Base-by-base conservation (phyloP, 2,329 filamentous ascomycete species). In the Teratosphaeria viscida region DNA sequence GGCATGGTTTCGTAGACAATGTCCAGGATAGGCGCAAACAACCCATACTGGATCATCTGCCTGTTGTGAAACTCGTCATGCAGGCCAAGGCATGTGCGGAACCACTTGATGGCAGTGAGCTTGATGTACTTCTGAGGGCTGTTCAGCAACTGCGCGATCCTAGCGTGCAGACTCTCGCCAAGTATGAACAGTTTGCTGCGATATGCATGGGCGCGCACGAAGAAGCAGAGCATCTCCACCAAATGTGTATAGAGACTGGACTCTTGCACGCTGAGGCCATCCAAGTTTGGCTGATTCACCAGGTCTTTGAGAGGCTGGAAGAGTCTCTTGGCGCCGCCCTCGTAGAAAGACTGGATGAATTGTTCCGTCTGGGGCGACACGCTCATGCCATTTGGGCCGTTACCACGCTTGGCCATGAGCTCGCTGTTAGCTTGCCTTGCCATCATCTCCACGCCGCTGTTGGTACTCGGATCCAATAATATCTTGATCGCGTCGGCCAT, bases 401-500 rank as follows among this genome's bases (percentile, higher is more conserved):
- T 60, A 23, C 63, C 67, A 7, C 85, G 76, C 72, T 90, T 86
- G 32, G 81, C 78, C 43, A 85, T 77, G 65, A 87, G 85, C 60
- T 94, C 90, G 64, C 82, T 83, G 61, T 87, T 88, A 39, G 81
- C 81, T 52, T 65, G 65, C 35, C 56, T 52, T 4, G 56, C 57
- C 62, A 84, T 78, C 52, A 78, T 78, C 63, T 89, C 86, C 64
- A 85, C 79, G 43, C 82, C 83, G 59, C 81, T 80, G 55, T 81
- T 81, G 58, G 84, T 73, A 74, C 85, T 75, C 71, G 90, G 80
- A 65, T 97, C 94, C 39, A 99, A 81, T 11, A 99, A 79, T 26
- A 97, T 88, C 75, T 96, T 96, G 71, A 99, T 87, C 7, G 92
- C 90, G 76, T 99, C 94, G 2, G 92, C 91, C 69, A 97, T 87